Evolutionary conservation across 768 basidiomycete species (phyloP).

Genomic region (Lentinus tigrinus): DNA sequence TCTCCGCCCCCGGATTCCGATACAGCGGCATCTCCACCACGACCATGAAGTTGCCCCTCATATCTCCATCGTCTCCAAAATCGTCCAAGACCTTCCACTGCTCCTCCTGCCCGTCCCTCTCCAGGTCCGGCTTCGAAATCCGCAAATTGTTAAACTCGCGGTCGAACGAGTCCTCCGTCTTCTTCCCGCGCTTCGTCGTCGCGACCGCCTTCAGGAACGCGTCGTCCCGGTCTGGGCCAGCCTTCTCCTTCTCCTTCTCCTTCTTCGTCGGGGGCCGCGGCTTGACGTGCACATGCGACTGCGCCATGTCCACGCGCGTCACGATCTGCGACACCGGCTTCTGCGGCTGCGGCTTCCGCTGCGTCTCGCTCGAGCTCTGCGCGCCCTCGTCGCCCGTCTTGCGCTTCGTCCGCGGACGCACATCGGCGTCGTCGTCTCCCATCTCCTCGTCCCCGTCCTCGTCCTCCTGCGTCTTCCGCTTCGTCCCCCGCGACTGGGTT

Average conservation of each 20-base stretch:
- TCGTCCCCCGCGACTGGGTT: slow-evolving; percentile 29
- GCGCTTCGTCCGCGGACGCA: slow-evolving; percentile 35
- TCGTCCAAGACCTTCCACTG: slow-evolving; percentile 63
- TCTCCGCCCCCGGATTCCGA: slow-evolving; percentile 27
- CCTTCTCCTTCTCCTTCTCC: slow-evolving; percentile 33
- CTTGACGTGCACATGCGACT: slow-evolving; percentile 10
- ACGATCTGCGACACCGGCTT: slow-evolving; percentile 31
- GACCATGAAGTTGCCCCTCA: slow-evolving; percentile 81
- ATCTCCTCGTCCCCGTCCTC: slow-evolving; percentile 36
- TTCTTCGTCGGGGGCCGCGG: slow-evolving; percentile 22
- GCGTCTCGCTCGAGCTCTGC: slow-evolving; percentile 10
- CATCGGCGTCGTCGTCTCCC: slow-evolving; percentile 35
- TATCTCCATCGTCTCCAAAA: slow-evolving; percentile 58
- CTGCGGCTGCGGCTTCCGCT: neutral
- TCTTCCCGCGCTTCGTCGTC: slow-evolving; percentile 68
- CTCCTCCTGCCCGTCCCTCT: slow-evolving; percentile 44
- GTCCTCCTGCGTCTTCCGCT: slow-evolving; percentile 39
- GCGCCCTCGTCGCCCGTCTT: slow-evolving; percentile 37
- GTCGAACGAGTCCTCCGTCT: slow-evolving; percentile 67
- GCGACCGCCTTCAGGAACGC: slow-evolving; percentile 73
- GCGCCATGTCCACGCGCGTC: slow-evolving; percentile 17
- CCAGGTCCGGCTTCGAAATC: slow-evolving; percentile 63
- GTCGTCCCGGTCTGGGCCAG: slow-evolving; percentile 66
- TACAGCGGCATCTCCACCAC: slow-evolving; percentile 64
- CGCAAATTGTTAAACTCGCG: slow-evolving; percentile 77